Conservation (phyloP, 768 basidiomycete species). For the Tulasnella calospora region DNA sequence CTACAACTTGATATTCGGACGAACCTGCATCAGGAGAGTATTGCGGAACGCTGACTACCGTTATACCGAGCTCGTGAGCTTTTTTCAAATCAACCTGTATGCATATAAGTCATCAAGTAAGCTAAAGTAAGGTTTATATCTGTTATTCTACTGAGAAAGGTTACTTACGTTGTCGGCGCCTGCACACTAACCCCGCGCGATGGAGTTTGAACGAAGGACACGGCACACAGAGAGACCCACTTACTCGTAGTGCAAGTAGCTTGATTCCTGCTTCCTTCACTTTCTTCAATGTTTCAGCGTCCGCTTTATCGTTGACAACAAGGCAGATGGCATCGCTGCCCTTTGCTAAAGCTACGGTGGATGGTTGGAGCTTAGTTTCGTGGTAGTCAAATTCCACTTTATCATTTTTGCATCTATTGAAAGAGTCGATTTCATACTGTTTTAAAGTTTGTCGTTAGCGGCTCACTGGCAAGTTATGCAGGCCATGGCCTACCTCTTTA, state of each 20-base stretch:
- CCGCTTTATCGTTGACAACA: constrained; percentile 30
- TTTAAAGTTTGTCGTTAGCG: neutral
- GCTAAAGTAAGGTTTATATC: neutral
- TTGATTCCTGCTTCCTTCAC: constrained; percentile 26
- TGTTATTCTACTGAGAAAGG: neutral
- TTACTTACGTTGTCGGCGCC: constrained; percentile 12
- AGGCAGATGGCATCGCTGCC: constrained; percentile 28
- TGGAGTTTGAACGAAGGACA: neutral
- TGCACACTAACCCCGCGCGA: neutral
- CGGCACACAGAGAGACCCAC: neutral
- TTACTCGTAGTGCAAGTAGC: constrained; percentile 26
- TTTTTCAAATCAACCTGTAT: constrained; percentile 28
- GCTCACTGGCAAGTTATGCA: neutral
- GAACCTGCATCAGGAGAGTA: constrained; percentile 30
- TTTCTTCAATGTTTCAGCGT: constrained; percentile 23
- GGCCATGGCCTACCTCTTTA: neutral
- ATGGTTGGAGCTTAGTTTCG: constrained; percentile 14
- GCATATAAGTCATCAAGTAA: neutral
- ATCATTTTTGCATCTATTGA: neutral
- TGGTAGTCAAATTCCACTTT: constrained; percentile 12
- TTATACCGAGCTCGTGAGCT: constrained; percentile 28
- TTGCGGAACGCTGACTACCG: constrained; percentile 30
- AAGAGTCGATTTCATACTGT: constrained; percentile 3
- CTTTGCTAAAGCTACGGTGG: constrained; percentile 21
- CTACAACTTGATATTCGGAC: neutral